A percentile compares a stretch with the other conserved stretches of the same genome.
phyloP scores from a whole-genome alignment of 768 basidiomycete species.

The Suillus clintonianus region DNA sequence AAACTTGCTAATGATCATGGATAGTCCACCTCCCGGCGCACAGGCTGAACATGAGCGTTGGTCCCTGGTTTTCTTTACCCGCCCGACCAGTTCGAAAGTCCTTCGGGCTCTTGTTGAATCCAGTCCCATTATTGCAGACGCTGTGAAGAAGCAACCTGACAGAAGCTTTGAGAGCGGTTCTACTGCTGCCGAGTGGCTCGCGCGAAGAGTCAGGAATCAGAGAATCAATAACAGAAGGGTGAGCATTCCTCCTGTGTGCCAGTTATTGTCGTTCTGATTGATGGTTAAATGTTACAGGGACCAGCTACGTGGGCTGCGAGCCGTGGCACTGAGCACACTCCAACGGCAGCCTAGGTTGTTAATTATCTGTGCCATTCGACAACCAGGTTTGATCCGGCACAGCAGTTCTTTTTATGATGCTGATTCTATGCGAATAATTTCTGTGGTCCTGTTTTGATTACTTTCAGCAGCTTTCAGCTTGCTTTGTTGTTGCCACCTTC shows the following conservation, averaged over 20 bases:
- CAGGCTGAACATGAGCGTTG: constrained; percentile 58
- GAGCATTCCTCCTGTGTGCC: constrained; percentile 4
- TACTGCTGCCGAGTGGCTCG: constrained; percentile 45
- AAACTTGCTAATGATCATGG: background rate
- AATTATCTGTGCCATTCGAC: background rate
- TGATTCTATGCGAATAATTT: background rate
- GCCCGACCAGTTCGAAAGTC: constrained; percentile 54
- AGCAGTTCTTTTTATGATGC: background rate
- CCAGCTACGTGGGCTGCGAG: constrained; percentile 33
- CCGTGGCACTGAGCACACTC: constrained; percentile 31
- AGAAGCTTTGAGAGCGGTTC: constrained; percentile 37
- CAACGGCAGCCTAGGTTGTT: constrained; percentile 14
- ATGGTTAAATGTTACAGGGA: constrained; percentile 16
- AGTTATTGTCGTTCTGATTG: background rate
- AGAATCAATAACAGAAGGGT: constrained; percentile 45
- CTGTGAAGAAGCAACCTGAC: constrained; percentile 37
- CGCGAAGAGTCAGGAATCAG: constrained; percentile 41
- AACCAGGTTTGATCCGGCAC: background rate
- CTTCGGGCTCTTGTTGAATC: constrained; percentile 54
- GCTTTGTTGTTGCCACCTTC: background rate
- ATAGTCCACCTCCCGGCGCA: constrained; percentile 52
- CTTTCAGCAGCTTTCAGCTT: too few species aligned
- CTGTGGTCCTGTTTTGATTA: background rate
- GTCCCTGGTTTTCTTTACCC: constrained; percentile 70
- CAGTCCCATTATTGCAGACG: constrained; percentile 51